Base-by-base conservation (phyloP, 1,284 basidiomycete genomes). In the Heterobasidion parviporum region DNA sequence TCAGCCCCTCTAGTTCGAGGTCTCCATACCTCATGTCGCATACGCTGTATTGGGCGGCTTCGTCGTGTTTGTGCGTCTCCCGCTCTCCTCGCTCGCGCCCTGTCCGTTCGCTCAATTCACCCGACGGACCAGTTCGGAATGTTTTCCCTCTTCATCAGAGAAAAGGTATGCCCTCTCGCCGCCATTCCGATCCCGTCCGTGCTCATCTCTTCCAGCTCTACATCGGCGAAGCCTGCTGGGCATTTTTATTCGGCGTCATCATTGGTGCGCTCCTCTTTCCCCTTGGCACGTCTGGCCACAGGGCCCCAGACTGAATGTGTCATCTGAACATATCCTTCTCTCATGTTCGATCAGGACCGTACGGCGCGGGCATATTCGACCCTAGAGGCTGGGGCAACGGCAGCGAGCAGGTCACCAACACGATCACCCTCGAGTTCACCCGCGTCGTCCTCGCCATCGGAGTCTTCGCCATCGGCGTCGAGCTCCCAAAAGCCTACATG, bases 391-490 rank as follows among this genome's bases (percentile, higher is more conserved):
- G 96, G 96, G 88, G 82, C 8, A 74, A 74, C 50, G 77, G 76
- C 26, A 63, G 74, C 32, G 74, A 78, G 10, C 74, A 79, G 18
- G 72, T 76, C 5, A 75, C 77, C 8, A 87, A 94, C 68, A 74
- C 74, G 32, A 90, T 96, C 60, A 93, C 87, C 0, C 76, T 94
- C 59, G 97, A 99, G 71, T 79, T 99, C 64, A 95, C 94, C 18
- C 82, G 96, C n/a, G 87, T 99, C 56, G 92, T 98, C 56, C 86
- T 99, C 51, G 96, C 96, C 6, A 90, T 99, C 56, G 94, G 94
- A 44, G 96, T 99, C 4, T 99, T 99, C 70, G 94, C 96, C 9
- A 93, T 99, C 59, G 97, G 97, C 3, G 97, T 99, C 44, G 92
- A 97, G 67, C 74, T 97, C 65, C 94, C 94, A 32, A 95, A 94